A percentile compares a stretch with the other conserved stretches of the same genome.
These are phyloP conservation scores for Fomitopsis palustris DNA, from an alignment of 1,284 basidiomycete genomes.

Conservation along the genomic window DNA sequence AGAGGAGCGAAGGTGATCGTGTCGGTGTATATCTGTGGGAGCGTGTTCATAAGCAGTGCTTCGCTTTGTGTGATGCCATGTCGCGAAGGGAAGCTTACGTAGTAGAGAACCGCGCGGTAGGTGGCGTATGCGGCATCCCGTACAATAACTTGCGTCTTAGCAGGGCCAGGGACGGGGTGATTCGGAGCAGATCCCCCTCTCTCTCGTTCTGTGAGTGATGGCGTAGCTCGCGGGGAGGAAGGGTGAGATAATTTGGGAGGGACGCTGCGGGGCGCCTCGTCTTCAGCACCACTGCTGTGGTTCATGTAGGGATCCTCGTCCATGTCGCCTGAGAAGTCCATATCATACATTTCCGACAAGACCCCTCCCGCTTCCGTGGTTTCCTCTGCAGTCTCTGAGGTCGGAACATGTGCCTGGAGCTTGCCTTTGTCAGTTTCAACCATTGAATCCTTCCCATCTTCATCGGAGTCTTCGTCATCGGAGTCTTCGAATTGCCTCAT, in stretches of 20 bases:
- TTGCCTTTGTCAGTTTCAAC: slow-evolving; percentile 9
- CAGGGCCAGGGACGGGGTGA: slow-evolving; percentile 27
- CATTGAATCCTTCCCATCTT: slow-evolving; percentile 14
- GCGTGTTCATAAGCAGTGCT: neutral
- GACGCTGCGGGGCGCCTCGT: slow-evolving; percentile 25
- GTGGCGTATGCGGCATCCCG: slow-evolving; percentile 81
- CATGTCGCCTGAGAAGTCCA: neutral
- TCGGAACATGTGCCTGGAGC: neutral
- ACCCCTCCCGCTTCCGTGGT: neutral
- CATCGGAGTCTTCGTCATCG: slow-evolving; percentile 55
- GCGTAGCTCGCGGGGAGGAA: slow-evolving; percentile 24
- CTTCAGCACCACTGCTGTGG: slow-evolving; percentile 5
- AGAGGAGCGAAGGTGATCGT: slow-evolving; percentile 82
- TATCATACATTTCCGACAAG: neutral
- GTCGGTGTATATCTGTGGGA: slow-evolving; percentile 76
- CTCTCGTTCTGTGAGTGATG: neutral
- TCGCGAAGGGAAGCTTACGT: slow-evolving; percentile 40
- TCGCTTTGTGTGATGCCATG: neutral
- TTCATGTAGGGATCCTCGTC: neutral
- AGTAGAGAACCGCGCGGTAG: slow-evolving; percentile 82
- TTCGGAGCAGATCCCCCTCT: neutral
- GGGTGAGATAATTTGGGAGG: slow-evolving; percentile 33
- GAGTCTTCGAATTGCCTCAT: slow-evolving; percentile 51
- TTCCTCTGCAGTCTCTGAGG: neutral
- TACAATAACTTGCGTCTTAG: slow-evolving; percentile 63